Base-by-base conservation (phyloP, 2,329 filamentous ascomycete genomes). In the Stagonosporopsis vannaccii region DNA sequence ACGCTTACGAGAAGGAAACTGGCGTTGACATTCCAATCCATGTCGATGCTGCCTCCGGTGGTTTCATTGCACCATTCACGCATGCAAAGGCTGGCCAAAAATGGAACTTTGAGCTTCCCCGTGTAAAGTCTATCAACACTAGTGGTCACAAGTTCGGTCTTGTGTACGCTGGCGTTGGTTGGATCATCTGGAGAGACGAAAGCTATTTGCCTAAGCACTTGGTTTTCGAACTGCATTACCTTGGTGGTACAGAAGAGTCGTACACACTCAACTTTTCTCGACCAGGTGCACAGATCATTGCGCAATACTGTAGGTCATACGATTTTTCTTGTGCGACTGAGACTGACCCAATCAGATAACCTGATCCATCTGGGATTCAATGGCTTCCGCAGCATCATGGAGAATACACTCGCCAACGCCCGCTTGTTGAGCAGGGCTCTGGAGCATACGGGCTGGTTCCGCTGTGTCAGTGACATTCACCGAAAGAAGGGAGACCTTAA, bases 191-290 rank as follows among this genome's bases (percentile, higher is more conserved):
- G 72, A 65, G 88, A 36, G 86, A 89, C 63, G 82, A 88, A 62
- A 78, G 80, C 2, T 86, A 82, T 61, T 81, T 91, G 6, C 88
- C 89, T 5, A 84, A 88, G 66, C 82, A 90, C 57, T 79, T 91
- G 5, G 81, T 90, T 59, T 91, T 91, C 70, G 85, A 90, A 71
- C 80, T 91, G 17, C 85, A 86, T 70, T 91, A 91, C 66, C 82
- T 91, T 0, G 88, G 88, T 33, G 87, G 87, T n/a, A 88, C 86
- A 0, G 87, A 90, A 65, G 83, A 89, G 67, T 87, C 85, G 1
- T 91, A 86, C 74, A 90, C 87, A 0, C 80, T 91, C 19, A 91
- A 90, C 75, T 91, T 91, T 77, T 90, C 87, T 1, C 84, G 88
- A 0, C 87, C 88, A 0, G 88, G 87, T 3, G 85, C 86, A 0